phyloP scores from a whole-genome alignment of 2,329 filamentous ascomycete genomes.

The Pseudovirgaria hyperparasitica region DNA sequence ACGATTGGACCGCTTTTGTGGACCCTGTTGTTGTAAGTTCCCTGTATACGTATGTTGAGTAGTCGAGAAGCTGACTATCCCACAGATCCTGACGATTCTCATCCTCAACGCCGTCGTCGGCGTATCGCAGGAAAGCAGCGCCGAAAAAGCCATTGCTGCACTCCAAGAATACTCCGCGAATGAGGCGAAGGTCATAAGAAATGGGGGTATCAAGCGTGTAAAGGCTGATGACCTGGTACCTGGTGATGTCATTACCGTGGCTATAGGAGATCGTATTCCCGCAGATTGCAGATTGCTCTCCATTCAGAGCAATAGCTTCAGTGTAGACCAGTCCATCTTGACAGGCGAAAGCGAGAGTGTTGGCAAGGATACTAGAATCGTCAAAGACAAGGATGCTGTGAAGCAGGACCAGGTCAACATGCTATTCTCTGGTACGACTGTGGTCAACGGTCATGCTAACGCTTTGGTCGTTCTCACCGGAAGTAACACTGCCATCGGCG shows the following conservation, averaged over 20 bases:
- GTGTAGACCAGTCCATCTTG: constrained; percentile 90
- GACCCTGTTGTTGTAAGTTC: constrained; percentile 79
- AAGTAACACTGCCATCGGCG: constrained; percentile 83
- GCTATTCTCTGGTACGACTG: constrained; percentile 95
- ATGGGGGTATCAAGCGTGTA: constrained; percentile 67
- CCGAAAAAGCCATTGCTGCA: constrained; percentile 95
- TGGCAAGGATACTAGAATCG: constrained; percentile 58
- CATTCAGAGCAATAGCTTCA: constrained; percentile 95
- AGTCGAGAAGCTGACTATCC: constrained; percentile 8
- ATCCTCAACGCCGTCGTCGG: constrained; percentile 95
- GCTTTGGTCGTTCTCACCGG: constrained; percentile 88
- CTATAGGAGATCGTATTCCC: constrained; percentile 85
- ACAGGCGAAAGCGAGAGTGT: constrained; percentile 98
- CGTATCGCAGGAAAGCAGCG: constrained; percentile 96
- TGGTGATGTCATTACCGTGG: constrained; percentile 77
- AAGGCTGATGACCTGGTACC: constrained; percentile 97
- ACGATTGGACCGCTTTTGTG: constrained; percentile 94
- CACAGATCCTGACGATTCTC: constrained; percentile 85
- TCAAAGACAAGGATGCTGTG: constrained; percentile 73
- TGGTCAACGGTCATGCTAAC: constrained; percentile 85
- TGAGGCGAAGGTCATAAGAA: constrained; percentile 83
- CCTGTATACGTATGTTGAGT: not conserved
- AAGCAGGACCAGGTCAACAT: constrained; percentile 97
- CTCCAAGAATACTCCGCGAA: constrained; percentile 99
- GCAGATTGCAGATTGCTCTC: constrained; percentile 84